phyloP scores from a whole-genome alignment of 192 early-diverging fungal species.

The Pilobolus umbonatus region DNA sequence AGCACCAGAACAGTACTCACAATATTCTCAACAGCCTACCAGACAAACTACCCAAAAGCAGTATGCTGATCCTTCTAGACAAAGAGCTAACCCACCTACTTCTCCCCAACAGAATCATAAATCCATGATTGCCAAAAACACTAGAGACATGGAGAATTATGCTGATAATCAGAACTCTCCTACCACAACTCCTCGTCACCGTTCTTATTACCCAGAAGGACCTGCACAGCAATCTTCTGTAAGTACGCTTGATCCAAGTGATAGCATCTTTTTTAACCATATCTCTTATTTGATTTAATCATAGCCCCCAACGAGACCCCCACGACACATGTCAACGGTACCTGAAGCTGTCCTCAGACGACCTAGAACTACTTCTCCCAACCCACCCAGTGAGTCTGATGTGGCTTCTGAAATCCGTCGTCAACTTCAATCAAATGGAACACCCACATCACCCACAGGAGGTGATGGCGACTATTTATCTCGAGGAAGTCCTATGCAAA shows the following conservation, averaged over 20 bases:
- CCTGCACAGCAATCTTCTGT: neutral
- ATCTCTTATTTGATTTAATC: too few species aligned
- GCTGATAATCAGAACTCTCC: neutral
- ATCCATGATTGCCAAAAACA: neutral
- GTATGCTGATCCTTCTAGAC: neutral
- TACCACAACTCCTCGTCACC: slow-evolving; percentile 5
- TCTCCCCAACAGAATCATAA: neutral
- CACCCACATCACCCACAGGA: neutral
- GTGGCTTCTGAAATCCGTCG: slow-evolving; percentile 5
- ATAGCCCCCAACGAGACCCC: slow-evolving; percentile 16
- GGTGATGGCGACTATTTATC: too few species aligned
- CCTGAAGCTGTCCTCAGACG: slow-evolving; percentile 22
- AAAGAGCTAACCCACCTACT: neutral
- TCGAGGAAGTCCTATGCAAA: neutral
- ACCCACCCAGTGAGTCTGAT: neutral
- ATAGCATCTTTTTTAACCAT: neutral
- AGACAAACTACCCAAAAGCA: slow-evolving; percentile 4
- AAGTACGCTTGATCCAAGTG: neutral
- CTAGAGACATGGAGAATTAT: neutral
- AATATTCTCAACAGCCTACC: neutral
- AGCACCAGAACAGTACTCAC: neutral
- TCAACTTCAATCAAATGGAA: neutral
- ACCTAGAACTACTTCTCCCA: slow-evolving; percentile 20
- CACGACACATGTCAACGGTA: slow-evolving; percentile 22
- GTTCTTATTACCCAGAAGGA: slow-evolving; percentile 13